These are phyloP conservation scores for Tetraselmis chui DNA, from an alignment of 139 green algal species.

Conservation along the genomic window DNA sequence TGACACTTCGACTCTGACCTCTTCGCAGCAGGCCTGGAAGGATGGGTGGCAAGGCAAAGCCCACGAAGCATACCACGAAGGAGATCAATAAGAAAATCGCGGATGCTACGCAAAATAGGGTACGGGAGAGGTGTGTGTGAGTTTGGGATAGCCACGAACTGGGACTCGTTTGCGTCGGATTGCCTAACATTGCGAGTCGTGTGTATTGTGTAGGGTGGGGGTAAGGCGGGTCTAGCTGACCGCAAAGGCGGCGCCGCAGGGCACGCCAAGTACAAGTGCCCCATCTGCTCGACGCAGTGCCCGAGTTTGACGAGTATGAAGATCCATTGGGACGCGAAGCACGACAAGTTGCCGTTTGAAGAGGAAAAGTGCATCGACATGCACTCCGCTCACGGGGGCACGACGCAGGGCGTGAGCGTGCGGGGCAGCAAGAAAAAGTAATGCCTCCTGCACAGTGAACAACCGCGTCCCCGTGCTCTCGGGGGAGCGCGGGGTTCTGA, in stretches of 20 bases:
- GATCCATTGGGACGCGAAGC: conserved; percentile 70
- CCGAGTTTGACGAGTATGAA: conserved; percentile 70
- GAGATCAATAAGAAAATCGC: conserved; percentile 52
- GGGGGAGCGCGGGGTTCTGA: too few species aligned
- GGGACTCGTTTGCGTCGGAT: too few species aligned
- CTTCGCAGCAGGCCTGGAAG: too few species aligned
- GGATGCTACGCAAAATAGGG: conserved; percentile 46
- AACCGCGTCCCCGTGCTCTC: too few species aligned
- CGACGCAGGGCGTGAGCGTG: conserved; percentile 61
- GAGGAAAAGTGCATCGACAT: conserved; percentile 47
- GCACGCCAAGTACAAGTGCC: conserved; percentile 72
- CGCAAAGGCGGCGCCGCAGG: conserved; percentile 60
- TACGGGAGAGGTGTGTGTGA: too few species aligned
- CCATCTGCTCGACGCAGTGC: conserved; percentile 33
- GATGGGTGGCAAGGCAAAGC: conserved; percentile 61
- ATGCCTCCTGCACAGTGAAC: too few species aligned
- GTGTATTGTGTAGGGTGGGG: conserved; percentile 42
- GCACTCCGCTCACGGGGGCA: conserved; percentile 48
- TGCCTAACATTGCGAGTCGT: too few species aligned
- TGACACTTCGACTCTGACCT: too few species aligned
- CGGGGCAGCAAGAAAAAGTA: conserved; percentile 54
- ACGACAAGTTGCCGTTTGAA: conserved; percentile 68
- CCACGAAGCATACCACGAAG: conserved; percentile 69
- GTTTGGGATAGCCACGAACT: too few species aligned
- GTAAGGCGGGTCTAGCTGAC: conserved; percentile 59